Conservation (phyloP, 768 basidiomycete species). For the Cytidiella melzeri region DNA sequence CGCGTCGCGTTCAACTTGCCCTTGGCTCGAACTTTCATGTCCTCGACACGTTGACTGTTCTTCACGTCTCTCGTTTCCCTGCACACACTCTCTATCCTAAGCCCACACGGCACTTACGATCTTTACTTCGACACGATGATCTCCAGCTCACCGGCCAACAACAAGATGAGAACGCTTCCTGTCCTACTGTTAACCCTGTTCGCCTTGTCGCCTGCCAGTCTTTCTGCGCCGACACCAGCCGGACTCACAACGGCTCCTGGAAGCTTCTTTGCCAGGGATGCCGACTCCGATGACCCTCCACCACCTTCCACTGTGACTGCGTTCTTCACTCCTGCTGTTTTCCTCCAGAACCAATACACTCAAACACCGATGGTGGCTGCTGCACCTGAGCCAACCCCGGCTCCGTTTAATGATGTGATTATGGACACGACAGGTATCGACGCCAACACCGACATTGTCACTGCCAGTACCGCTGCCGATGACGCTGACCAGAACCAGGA, state of each 20-base stretch:
- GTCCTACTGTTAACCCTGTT: conserved; percentile 8
- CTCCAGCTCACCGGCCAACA: background rate
- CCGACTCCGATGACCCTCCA: background rate
- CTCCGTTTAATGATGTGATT: background rate
- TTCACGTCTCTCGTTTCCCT: background rate
- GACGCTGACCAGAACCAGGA: background rate
- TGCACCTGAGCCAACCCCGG: background rate
- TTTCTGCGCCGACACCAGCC: background rate
- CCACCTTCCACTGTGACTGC: conserved; percentile 1
- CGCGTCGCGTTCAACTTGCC: background rate
- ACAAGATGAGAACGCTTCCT: conserved; percentile 10
- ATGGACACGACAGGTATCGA: background rate
- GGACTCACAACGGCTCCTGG: background rate
- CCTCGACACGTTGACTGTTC: background rate
- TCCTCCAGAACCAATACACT: conserved; percentile 7
- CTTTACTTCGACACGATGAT: conserved; percentile 7
- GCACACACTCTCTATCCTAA: background rate
- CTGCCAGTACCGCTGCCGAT: background rate
- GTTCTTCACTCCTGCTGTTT: conserved; percentile 12
- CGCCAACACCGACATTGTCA: background rate
- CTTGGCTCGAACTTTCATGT: background rate
- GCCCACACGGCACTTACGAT: conserved; percentile 18
- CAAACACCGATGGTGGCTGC: background rate
- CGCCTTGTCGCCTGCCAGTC: conserved; percentile 1
- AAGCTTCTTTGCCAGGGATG: background rate